Percentiles rank a stretch among this genome's conserved stretches.
phyloP scores from a whole-genome alignment of 495 filamentous ascomycete species.

The Stereocaulon alpinum region DNA sequence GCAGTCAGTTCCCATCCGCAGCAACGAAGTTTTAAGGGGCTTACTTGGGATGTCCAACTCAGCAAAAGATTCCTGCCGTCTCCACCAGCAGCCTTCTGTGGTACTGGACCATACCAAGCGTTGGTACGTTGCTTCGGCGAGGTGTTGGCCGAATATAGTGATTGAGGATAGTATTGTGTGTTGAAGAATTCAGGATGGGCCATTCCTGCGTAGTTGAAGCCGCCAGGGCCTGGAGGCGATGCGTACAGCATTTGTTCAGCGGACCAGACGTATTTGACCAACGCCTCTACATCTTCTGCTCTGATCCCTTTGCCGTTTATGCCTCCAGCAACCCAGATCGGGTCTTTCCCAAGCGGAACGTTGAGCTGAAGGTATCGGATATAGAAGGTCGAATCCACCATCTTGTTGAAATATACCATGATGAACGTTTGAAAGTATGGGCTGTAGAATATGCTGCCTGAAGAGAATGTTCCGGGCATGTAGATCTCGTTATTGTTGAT shows the following conservation, averaged over 20 bases:
- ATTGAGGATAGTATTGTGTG: conserved; percentile 22
- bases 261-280: conserved; percentile 25
- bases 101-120: conserved; percentile 20
- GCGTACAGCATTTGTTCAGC: conserved; percentile 23
- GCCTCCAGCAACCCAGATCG: conserved; percentile 19
- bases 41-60: conserved; percentile 24
- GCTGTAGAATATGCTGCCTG: conserved; percentile 27
- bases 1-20: neutral
- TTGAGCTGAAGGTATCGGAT: conserved; percentile 24
- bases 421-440: conserved; percentile 27
- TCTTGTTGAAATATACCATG: conserved; percentile 28
- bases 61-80: conserved; percentile 22
- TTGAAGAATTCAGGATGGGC: conserved; percentile 25
- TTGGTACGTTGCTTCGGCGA: conserved; percentile 12
- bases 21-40: neutral
- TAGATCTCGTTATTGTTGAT: conserved; percentile 18
- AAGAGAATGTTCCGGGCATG: conserved; percentile 25
- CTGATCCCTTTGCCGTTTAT: conserved; percentile 21
- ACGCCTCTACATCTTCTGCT: conserved; percentile 25
- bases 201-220: conserved; percentile 27
- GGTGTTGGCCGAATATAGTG: conserved; percentile 18
- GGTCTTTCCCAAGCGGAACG: conserved; percentile 13
- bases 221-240: conserved; percentile 22
- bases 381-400: conserved; percentile 27
- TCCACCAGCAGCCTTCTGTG: conserved; percentile 10